Evolutionary conservation across 805 yeast genomes (phyloP).

Genomic region (Saturnispora zaruensis): DNA sequence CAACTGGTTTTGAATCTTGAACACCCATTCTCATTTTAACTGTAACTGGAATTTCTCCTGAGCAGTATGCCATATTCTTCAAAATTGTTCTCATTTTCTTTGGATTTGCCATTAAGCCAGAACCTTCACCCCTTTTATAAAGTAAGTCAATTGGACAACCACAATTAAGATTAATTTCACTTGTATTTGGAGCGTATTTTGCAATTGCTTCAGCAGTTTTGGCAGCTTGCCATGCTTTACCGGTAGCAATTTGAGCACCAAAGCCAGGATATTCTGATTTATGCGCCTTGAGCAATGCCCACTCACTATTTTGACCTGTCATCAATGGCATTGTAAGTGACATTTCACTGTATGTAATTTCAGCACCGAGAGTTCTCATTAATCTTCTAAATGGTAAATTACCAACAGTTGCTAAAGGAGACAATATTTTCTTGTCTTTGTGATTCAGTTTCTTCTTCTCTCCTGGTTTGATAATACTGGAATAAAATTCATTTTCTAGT

Average conservation of each 20-base stretch:
- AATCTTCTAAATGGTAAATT: conserved; percentile 90
- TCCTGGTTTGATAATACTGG: conserved; percentile 65
- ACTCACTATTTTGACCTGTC: conserved; percentile 87
- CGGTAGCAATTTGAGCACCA: conserved; percentile 88
- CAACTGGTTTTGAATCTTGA: conserved; percentile 77
- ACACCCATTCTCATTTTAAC: conserved; percentile 91
- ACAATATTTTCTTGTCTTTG: conserved; percentile 70
- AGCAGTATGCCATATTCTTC: conserved; percentile 79
- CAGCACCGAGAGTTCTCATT: conserved; percentile 87
- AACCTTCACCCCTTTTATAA: conserved; percentile 93
- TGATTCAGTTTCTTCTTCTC: conserved; percentile 76
- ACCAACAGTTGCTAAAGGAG: conserved; percentile 97
- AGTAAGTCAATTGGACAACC: conserved; percentile 97
- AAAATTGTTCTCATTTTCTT: conserved; percentile 69
- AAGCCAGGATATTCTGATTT: conserved; percentile 72
- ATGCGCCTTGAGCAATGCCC: conserved; percentile 96
- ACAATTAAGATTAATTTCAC: conserved; percentile 84
- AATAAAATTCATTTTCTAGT: conserved; percentile 48
- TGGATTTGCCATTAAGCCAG: conserved; percentile 86
- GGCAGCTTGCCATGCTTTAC: conserved; percentile 88
- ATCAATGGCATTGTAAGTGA: conserved; percentile 78
- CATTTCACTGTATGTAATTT: conserved; percentile 92
- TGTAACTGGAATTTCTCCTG: conserved; percentile 88
- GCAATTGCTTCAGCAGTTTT: conserved; percentile 81
- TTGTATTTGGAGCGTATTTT: conserved; percentile 45